Percentiles rank a stretch among this genome's conserved stretches.
Conservation (phyloP, 2,329 filamentous ascomycete genomes). For the Exophiala sp. region DNA sequence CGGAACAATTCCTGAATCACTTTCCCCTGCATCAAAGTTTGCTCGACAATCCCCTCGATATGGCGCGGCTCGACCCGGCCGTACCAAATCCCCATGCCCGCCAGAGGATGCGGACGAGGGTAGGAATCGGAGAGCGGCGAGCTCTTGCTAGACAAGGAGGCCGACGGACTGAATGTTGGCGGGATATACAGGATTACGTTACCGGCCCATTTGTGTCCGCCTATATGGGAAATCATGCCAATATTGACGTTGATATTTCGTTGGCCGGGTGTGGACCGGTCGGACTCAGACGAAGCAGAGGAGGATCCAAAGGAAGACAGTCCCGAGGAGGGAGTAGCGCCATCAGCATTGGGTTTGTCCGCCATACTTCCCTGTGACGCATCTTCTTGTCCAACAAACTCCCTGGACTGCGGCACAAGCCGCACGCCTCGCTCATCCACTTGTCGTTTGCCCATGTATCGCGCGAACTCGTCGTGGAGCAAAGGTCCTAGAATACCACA, state of each 20-base stretch:
- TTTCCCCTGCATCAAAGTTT: constrained; percentile 81
- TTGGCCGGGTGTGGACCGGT: not conserved
- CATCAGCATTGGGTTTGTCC: not conserved
- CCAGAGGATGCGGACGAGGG: constrained; percentile 17
- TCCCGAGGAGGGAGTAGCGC: not conserved
- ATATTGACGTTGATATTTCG: constrained; percentile 32
- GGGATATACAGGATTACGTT: constrained; percentile 76
- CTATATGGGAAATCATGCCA: constrained; percentile 67
- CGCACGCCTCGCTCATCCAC: not conserved
- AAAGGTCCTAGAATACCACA: constrained; percentile 77
- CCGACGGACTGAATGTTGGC: constrained; percentile 4
- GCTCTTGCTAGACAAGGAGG: not conserved
- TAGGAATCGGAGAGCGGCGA: not conserved
- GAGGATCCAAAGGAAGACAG: not conserved
- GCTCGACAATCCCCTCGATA: constrained; percentile 79
- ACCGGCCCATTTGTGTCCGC: constrained; percentile 87
- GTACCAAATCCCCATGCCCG: constrained; percentile 64
- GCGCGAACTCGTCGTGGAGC: constrained; percentile 63
- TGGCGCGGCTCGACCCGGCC: constrained; percentile 80
- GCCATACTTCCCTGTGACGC: not conserved
- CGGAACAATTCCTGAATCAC: constrained; percentile 75
- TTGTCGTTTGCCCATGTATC: constrained; percentile 9
- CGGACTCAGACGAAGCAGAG: not conserved
- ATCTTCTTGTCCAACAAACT: constrained; percentile 16
- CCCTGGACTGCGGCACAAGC: not conserved